These are phyloP conservation scores for Gentiana straminea DNA, from an alignment of 257 asterid species.

Conservation along the genomic window DNA sequence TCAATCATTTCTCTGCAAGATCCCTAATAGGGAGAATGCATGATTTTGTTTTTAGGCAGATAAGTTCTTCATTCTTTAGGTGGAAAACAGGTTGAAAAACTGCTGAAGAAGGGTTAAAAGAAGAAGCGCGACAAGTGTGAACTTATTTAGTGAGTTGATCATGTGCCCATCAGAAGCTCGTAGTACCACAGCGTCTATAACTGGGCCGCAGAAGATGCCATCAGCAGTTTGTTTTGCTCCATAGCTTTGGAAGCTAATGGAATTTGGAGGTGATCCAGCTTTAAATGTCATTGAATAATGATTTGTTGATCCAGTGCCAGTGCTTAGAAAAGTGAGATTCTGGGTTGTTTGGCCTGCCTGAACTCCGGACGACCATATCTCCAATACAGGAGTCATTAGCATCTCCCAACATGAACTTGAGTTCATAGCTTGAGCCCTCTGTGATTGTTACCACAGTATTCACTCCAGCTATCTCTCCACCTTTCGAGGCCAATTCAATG, in stretches of 20 bases:
- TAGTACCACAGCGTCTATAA: constrained; percentile 38
- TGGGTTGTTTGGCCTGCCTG: constrained; percentile 36
- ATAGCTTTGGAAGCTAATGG: constrained; percentile 43
- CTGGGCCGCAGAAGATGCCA: constrained; percentile 49
- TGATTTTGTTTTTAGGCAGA: background rate
- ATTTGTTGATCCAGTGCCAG: constrained; percentile 42
- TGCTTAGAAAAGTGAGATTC: constrained; percentile 39
- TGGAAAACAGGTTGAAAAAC: background rate
- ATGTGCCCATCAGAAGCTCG: constrained; percentile 16
- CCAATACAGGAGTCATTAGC: constrained; percentile 57
- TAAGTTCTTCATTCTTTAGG: background rate
- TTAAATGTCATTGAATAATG: constrained; percentile 29
- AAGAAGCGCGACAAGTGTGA: constrained; percentile 12
- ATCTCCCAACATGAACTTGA: constrained; percentile 56
- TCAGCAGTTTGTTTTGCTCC: constrained; percentile 26
- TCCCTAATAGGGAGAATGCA: background rate
- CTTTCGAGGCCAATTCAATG: constrained; percentile 32
- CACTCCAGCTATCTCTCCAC: constrained; percentile 31
- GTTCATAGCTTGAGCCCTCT: constrained; percentile 26
- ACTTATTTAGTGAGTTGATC: constrained; percentile 9
- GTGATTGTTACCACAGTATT: constrained; percentile 36
- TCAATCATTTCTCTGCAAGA: background rate
- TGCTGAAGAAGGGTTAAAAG: constrained; percentile 16
- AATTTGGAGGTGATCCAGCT: constrained; percentile 28
- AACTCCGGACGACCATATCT: constrained; percentile 33